These are phyloP conservation scores for Spathaspora hagerdaliae DNA, from an alignment of 805 yeast genomes.

Conservation along the genomic window DNA sequence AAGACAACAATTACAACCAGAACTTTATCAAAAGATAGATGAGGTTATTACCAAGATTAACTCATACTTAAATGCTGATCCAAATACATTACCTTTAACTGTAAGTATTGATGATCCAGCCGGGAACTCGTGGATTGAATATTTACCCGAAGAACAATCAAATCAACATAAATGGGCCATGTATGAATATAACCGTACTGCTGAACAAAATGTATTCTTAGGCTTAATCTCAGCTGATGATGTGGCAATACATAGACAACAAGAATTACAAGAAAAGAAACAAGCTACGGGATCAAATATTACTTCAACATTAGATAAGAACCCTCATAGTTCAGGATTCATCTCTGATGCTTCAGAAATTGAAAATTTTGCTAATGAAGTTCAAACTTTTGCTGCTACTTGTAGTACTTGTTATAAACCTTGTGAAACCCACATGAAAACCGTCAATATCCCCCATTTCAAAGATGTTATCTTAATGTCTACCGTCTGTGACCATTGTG, in stretches of 20 bases:
- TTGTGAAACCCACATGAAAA: conserved; percentile 94
- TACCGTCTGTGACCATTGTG: conserved; percentile 88
- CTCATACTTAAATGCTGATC: conserved; percentile 60
- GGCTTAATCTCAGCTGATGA: conserved; percentile 76
- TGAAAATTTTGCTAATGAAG: conserved; percentile 83
- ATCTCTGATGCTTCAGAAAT: conserved; percentile 71
- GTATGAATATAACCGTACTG: conserved; percentile 75
- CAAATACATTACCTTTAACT: conserved; percentile 69
- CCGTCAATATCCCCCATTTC: conserved; percentile 95
- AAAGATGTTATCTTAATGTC: conserved; percentile 97
- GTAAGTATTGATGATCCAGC: conserved; percentile 87
- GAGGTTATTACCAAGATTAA: conserved; percentile 60
- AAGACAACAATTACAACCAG: conserved; percentile 73
- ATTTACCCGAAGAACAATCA: conserved; percentile 76
- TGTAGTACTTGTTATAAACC: conserved; percentile 85
- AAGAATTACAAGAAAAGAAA: conserved; percentile 47
- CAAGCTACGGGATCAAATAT: conserved; percentile 34
- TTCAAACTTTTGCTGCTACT: conserved; percentile 86
- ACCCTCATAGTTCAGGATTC: conserved; percentile 54
- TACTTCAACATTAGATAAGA: conserved; percentile 14
- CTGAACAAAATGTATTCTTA: conserved; percentile 79
- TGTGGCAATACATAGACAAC: conserved; percentile 43
- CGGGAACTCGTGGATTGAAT: conserved; percentile 96
- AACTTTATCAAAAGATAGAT: conserved; percentile 68
- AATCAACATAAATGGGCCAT: conserved; percentile 77